A percentile compares a stretch with the other conserved stretches of the same genome.
phyloP scores from a whole-genome alignment of 495 filamentous ascomycete species.

The Aspergillus haitiensis region DNA sequence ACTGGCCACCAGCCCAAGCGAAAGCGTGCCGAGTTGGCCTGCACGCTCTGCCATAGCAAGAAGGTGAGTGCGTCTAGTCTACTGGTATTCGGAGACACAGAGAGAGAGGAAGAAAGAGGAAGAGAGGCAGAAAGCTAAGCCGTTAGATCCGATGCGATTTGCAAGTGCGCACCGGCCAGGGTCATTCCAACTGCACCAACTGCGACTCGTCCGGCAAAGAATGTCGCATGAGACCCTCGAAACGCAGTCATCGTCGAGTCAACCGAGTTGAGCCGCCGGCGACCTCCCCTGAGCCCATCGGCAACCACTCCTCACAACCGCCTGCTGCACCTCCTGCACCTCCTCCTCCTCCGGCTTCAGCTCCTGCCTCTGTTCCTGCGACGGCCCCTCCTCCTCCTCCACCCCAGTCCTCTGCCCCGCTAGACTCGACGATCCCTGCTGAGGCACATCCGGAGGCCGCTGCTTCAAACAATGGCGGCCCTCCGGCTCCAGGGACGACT shows the following conservation, averaged over 20 bases:
- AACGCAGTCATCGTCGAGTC: slow-evolving; percentile 3
- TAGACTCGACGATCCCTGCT: too few relatives aligned
- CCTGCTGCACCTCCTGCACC: background rate
- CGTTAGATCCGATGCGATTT: slow-evolving; percentile 36
- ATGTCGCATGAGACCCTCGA: slow-evolving; percentile 25
- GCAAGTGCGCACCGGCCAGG: slow-evolving; percentile 28
- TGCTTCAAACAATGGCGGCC: background rate
- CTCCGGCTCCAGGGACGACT: background rate
- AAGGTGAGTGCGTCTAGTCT: slow-evolving; percentile 22
- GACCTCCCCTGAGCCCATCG: slow-evolving; percentile 1
- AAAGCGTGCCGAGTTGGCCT: slow-evolving; percentile 37
- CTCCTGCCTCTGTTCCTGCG: background rate
- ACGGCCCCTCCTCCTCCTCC: background rate
- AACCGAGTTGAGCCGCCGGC: background rate
- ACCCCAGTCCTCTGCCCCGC: too few relatives aligned
- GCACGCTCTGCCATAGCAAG: slow-evolving; percentile 37
- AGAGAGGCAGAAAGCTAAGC: background rate
- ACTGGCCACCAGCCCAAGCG: slow-evolving; percentile 30
- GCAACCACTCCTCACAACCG: background rate
- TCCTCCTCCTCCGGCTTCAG: background rate
- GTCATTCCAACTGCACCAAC: slow-evolving; percentile 31
- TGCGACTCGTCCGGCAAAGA: slow-evolving; percentile 30
- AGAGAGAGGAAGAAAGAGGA: background rate
- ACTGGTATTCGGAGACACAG: background rate
- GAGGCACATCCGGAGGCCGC: background rate